These are phyloP conservation scores for Ensete ventricosum DNA, from an alignment of 176 grass and related monocot species.

Conservation along the genomic window DNA sequence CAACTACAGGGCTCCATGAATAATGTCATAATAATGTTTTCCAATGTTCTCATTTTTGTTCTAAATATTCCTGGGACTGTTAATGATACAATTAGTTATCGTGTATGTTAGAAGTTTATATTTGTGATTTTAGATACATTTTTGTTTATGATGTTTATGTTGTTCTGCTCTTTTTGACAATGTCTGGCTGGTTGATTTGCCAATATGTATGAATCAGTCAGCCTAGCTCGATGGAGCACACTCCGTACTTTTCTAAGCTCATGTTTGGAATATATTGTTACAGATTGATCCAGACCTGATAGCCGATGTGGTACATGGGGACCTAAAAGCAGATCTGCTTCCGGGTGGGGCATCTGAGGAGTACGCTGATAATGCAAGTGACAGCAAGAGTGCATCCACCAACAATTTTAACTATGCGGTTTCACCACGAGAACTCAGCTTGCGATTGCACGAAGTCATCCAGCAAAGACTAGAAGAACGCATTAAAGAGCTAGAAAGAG, in stretches of 20 bases:
- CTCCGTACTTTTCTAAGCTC: neutral
- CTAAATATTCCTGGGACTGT: too few relatives aligned
- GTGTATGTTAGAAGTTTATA: too few relatives aligned
- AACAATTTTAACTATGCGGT: constrained; percentile 49
- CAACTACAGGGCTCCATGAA: too few relatives aligned
- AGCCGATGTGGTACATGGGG: constrained; percentile 55
- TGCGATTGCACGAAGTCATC: constrained; percentile 80
- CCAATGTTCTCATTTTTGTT: too few relatives aligned
- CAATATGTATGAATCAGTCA: neutral
- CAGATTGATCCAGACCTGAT: constrained; percentile 57
- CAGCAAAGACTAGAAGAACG: constrained; percentile 55
- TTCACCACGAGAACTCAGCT: constrained; percentile 64
- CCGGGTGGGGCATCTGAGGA: constrained; percentile 24
- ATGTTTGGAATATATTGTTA: constrained; percentile 13
- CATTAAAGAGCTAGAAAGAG: constrained; percentile 72
- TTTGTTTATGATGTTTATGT: neutral
- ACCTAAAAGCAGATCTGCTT: constrained; percentile 55
- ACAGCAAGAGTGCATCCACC: constrained; percentile 39
- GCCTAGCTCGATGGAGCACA: neutral
- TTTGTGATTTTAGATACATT: neutral
- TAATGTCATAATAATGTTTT: too few relatives aligned
- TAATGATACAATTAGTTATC: too few relatives aligned
- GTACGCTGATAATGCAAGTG: constrained; percentile 34
- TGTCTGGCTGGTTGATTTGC: neutral
- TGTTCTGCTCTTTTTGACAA: neutral